These are phyloP conservation scores for Yarrowia keelungensis DNA, from an alignment of 805 yeast species.

Conservation along the genomic window DNA sequence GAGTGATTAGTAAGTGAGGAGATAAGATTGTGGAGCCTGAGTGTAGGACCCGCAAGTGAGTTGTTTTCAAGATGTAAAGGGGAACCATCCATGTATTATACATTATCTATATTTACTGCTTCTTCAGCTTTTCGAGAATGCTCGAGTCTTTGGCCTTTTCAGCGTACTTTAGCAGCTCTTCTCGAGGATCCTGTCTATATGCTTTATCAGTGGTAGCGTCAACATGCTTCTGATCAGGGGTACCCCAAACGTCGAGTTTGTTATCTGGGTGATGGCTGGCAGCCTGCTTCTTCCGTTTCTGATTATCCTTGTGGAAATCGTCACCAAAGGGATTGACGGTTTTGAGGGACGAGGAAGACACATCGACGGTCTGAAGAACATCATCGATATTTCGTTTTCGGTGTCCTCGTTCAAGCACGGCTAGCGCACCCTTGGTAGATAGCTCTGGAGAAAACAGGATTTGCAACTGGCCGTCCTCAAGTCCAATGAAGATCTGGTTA, in stretches of 20 bases:
- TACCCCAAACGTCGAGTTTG: constrained; percentile 44
- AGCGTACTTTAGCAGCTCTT: constrained; percentile 49
- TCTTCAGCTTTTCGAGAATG: neutral
- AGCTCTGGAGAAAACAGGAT: constrained; percentile 46
- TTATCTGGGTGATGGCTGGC: constrained; percentile 42
- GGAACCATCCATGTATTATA: too few relatives aligned
- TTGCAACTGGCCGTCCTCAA: constrained; percentile 45
- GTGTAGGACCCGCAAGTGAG: too few relatives aligned
- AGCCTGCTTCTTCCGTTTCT: constrained; percentile 36
- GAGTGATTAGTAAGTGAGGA: too few relatives aligned
- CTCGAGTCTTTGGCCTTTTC: constrained; percentile 44
- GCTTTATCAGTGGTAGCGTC: constrained; percentile 41
- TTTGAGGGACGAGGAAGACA: constrained; percentile 41
- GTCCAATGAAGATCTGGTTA: constrained; percentile 49
- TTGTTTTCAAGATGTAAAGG: too few relatives aligned
- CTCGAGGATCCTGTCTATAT: constrained; percentile 49
- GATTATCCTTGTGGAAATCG: constrained; percentile 40
- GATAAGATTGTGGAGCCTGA: too few relatives aligned
- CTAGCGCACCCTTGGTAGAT: constrained; percentile 48
- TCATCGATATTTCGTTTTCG: constrained; percentile 49
- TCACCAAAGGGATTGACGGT: constrained; percentile 46
- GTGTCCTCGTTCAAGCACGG: constrained; percentile 45
- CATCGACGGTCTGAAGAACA: constrained; percentile 43
- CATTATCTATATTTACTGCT: neutral
- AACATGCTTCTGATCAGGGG: constrained; percentile 44